phyloP scores from a whole-genome alignment of 2,329 filamentous ascomycete species.

The Geosmithia morbida region DNA sequence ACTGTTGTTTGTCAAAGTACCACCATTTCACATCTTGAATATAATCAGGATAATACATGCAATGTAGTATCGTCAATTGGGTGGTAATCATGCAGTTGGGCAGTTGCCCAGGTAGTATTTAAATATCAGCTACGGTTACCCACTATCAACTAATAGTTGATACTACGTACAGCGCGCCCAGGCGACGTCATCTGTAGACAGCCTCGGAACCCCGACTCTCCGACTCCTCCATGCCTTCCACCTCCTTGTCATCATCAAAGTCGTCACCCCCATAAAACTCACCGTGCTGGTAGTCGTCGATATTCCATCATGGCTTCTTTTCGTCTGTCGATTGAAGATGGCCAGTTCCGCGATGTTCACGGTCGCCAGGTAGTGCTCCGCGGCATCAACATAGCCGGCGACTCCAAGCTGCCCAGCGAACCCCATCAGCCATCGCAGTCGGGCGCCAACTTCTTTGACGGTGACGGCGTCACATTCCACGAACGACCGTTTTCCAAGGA shows the following conservation, averaged over 20 bases:
- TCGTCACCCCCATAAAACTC: neutral
- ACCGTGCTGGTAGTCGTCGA: neutral
- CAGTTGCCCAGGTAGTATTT: too few species aligned
- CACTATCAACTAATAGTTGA: too few species aligned
- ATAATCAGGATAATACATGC: too few species aligned
- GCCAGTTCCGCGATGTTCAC: slow-evolving; percentile 65
- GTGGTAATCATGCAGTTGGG: too few species aligned
- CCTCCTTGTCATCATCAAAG: neutral
- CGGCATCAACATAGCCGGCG: slow-evolving; percentile 86
- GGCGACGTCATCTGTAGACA: neutral
- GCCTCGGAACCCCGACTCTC: neutral
- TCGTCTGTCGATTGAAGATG: slow-evolving; percentile 71
- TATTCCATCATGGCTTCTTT: slow-evolving; percentile 49
- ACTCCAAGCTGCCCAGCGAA: slow-evolving; percentile 74
- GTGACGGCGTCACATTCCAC: slow-evolving; percentile 81
- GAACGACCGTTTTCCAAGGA: slow-evolving; percentile 69
- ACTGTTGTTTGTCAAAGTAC: too few species aligned
- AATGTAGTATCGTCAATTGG: too few species aligned
- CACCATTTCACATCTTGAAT: too few species aligned
- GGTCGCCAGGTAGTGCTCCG: slow-evolving; percentile 79
- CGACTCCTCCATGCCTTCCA: neutral
- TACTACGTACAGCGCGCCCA: neutral
- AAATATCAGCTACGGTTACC: too few species aligned
- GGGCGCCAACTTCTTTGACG: slow-evolving; percentile 72
- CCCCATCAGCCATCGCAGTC: slow-evolving; percentile 75